phyloP scores from a whole-genome alignment of 2,329 filamentous ascomycete species.

The Pochonia chlamydosporia region DNA sequence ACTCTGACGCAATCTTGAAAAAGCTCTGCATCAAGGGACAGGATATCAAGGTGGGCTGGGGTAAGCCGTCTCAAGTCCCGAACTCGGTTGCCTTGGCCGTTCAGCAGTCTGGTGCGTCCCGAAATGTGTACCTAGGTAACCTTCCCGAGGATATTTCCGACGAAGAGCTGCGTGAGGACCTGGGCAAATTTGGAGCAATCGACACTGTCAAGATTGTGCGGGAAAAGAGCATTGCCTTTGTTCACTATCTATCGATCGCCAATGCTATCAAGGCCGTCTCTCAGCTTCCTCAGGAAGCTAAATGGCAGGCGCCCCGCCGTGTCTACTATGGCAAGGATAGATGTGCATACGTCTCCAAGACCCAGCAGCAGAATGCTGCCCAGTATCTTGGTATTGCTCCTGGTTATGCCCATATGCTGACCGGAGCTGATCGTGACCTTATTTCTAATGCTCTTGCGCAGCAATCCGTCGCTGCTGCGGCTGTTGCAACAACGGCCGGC shows the following conservation, averaged over 20 bases:
- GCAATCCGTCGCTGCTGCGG: conserved; percentile 93
- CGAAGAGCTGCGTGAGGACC: conserved; percentile 87
- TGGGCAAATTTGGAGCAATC: conserved; percentile 93
- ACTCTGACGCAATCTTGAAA: conserved; percentile 99
- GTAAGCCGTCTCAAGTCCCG: conserved; percentile 95
- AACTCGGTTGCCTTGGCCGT: conserved; percentile 96
- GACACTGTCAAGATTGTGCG: conserved; percentile 97
- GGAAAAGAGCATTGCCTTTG: conserved; percentile 96
- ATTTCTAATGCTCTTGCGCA: conserved; percentile 95
- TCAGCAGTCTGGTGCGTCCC: conserved; percentile 92
- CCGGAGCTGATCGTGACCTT: conserved; percentile 90
- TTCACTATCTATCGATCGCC: conserved; percentile 94
- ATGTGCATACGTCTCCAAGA: conserved; percentile 98
- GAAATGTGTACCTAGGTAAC: conserved; percentile 96
- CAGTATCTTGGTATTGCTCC: conserved; percentile 97
- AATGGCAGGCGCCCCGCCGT: conserved; percentile 91
- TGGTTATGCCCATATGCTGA: conserved; percentile 92
- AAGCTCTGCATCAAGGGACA: conserved; percentile 98
- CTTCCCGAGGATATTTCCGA: conserved; percentile 84
- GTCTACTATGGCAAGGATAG: conserved; percentile 99
- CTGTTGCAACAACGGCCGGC: conserved; percentile 91
- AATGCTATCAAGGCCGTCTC: conserved; percentile 98
- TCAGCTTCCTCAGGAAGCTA: conserved; percentile 90
- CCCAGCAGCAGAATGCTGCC: conserved; percentile 96
- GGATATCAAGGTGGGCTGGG: conserved; percentile 99